Base-by-base conservation (phyloP, 768 basidiomycete species). In the Lyophyllum semitale region DNA sequence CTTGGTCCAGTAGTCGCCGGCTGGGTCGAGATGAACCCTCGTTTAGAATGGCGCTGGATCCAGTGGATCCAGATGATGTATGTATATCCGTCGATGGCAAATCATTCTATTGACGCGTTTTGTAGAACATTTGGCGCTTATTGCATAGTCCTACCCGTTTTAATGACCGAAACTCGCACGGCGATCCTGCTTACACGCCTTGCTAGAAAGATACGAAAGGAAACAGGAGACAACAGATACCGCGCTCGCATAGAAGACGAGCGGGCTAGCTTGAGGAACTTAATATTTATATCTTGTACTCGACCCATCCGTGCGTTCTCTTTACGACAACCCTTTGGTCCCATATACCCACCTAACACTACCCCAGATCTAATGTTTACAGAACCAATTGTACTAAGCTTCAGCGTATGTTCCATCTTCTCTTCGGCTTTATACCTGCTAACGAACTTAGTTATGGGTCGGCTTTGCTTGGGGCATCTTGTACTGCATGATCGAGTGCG, bases 61-160 rank as follows among this genome's bases (percentile, higher is more conserved):
- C 84, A 91, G 62, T 93, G 90, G 91, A 79, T 91, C 8, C 84
- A 85, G 58, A 73, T 84, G 62, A 89, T 87, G 86, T 84, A 45
- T 1, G 74, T 69, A 8, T 51, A 63, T 65, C 17, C 29, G 17
- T 18, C 38, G 11, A 26, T 23, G 17, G 23, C 4, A 20, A 26
- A 13, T 51, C 30, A 22, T 30, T 20, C 22, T 5, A 38, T 49
- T 35, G 43, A 49, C 27, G 13, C 22, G 18, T 25, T 20, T 13
- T 25, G 20, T 40, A 88, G 90, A 46, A 63, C 84, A 29, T 77
- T 77, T 26, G 84, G 78, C 2, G 63, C 74, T 1, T 85, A 83
- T 51, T 60, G 84, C 6, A 50, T 84, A 4, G 33, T 78, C 0
- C 68, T 90, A 4, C 70, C 81, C 1, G 43, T 89, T 0, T 55